Evolutionary conservation across 208 protist genomes (phyloP), one percentile per base, ranked within the genome.

Genomic region (Leishmania aethiopica): DNA sequence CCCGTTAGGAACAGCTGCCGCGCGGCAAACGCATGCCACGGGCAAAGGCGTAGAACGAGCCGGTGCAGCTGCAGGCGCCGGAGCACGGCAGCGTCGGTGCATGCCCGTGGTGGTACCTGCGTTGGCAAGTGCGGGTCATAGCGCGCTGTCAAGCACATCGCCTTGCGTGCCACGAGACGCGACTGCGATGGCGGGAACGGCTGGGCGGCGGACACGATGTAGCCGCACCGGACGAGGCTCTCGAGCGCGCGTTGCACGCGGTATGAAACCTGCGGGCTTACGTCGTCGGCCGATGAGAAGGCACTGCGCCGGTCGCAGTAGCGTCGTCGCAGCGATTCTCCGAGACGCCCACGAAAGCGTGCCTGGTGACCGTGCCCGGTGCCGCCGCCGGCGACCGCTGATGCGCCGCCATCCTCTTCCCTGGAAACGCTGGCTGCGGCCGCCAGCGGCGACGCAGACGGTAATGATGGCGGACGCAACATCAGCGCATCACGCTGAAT

Each of bases 1-100:
- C 93, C 91, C 17, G 93, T 95, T n/a, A 88, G 77, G 73, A 97
- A 91, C 28, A 97, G 80, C 32, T 79, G 80, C 19, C 86, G 85
- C 13, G 85, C 84, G 11, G 85, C 76, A 62, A 89, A 89, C 13
- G 76, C 57, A 11, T 87, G 32, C 59, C 85, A 87, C 25, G 88
- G 85, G 72, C 81, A 84, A 47, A 94, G 53, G 81, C 80, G 78
- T 7, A 94, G 64, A 17, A 60, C 13, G 5, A 92, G n/a, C 10
- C 70, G 79, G 66, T 94, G 90, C 62, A 94, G 79, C 78, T 83
- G 82, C 62, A 94, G 74, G 10, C 83, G 84, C 1, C 11, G 10
- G 47, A 89, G 86, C n/a, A 84, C 70, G 6, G 32, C 42, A 8
- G 80, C 3, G 53, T 85, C 79, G 0, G 70, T 49, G 66, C 80